These are phyloP conservation scores for Emericellopsis cladophorae DNA, from an alignment of 2,329 filamentous ascomycete genomes.

Conservation along the genomic window DNA sequence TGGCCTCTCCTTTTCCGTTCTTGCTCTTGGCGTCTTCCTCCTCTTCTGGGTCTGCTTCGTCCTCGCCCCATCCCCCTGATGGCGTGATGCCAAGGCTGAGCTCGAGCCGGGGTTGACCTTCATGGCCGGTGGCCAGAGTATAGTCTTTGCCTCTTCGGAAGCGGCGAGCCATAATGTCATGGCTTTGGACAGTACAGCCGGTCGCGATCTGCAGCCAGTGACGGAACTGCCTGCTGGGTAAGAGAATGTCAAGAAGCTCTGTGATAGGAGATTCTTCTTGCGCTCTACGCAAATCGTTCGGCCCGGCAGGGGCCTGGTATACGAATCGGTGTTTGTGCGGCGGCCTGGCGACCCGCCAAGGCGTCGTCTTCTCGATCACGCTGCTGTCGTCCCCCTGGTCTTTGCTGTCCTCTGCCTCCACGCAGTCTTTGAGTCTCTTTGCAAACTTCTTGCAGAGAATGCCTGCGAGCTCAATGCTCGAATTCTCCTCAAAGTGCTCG, in stretches of 20 bases:
- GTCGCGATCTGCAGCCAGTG: conserved; percentile 85
- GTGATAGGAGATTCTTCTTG: conserved; percentile 47
- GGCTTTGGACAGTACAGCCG: conserved; percentile 56
- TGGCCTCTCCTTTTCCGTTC: conserved; percentile 16
- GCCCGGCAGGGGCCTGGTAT: conserved; percentile 51
- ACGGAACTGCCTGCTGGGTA: conserved; percentile 76
- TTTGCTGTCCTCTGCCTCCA: conserved; percentile 51
- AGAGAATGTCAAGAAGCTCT: conserved; percentile 67
- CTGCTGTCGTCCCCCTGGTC: conserved; percentile 30
- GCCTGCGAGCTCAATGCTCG: conserved; percentile 67
- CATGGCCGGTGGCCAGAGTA: conserved; percentile 79
- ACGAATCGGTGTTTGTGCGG: conserved; percentile 93
- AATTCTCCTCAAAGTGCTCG: conserved; percentile 70
- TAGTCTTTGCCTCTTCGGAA: conserved; percentile 87
- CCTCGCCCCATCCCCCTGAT: conserved; percentile 70
- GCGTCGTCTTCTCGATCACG: conserved; percentile 43
- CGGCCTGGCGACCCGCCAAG: conserved; percentile 69
- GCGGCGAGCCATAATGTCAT: conserved; percentile 69
- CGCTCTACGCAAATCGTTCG: conserved; percentile 19
- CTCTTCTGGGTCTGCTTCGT: conserved; percentile 27
- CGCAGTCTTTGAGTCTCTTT: conserved; percentile 53
- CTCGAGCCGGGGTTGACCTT: conserved; percentile 67
- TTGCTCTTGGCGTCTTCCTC: conserved; percentile 18
- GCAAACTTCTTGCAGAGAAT: conserved; percentile 74
- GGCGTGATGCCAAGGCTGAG: conserved; percentile 82